phyloP scores from a whole-genome alignment of 768 basidiomycete genomes.

The Dentipellis fragilis region DNA sequence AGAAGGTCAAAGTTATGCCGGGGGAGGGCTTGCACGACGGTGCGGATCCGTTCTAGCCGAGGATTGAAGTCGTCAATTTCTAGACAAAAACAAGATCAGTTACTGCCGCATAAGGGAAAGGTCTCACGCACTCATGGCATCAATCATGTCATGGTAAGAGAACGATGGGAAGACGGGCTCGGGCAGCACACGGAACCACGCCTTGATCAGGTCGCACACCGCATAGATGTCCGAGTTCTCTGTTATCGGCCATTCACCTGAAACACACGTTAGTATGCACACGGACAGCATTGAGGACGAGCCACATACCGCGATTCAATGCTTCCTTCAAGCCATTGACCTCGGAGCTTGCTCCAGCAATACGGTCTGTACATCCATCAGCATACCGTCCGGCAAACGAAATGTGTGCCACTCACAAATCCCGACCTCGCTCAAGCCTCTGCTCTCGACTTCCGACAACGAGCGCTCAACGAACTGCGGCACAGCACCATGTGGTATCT shows the following conservation, averaged over 20 bases:
- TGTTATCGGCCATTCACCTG: slow-evolving; percentile 53
- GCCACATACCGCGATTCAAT: slow-evolving; percentile 54
- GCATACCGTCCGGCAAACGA: neutral
- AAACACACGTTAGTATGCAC: neutral
- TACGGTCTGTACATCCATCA: slow-evolving; percentile 46
- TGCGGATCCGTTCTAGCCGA: slow-evolving; percentile 52
- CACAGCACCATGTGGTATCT: slow-evolving; percentile 45
- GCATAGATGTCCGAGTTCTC: slow-evolving; percentile 67
- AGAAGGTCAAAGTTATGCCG: slow-evolving; percentile 70
- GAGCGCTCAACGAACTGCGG: slow-evolving; percentile 60
- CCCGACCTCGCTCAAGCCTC: slow-evolving; percentile 73
- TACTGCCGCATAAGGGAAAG: neutral
- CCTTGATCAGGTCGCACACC: slow-evolving; percentile 74
- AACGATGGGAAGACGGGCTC: slow-evolving; percentile 68
- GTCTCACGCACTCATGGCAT: slow-evolving; percentile 46
- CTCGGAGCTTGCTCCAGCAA: slow-evolving; percentile 66
- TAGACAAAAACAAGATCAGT: slow-evolving; percentile 17
- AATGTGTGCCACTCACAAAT: slow-evolving; percentile 47
- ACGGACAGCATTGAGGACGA: neutral
- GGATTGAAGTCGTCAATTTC: slow-evolving; percentile 63
- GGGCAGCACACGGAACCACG: slow-evolving; percentile 78
- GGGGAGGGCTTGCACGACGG: slow-evolving; percentile 60
- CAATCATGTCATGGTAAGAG: slow-evolving; percentile 59
- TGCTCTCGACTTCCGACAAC: slow-evolving; percentile 58
- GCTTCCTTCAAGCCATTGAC: slow-evolving; percentile 63